These are phyloP conservation scores for Fusarium keratoplasticum DNA, from an alignment of 2,329 filamentous ascomycete genomes.

Conservation along the genomic window DNA sequence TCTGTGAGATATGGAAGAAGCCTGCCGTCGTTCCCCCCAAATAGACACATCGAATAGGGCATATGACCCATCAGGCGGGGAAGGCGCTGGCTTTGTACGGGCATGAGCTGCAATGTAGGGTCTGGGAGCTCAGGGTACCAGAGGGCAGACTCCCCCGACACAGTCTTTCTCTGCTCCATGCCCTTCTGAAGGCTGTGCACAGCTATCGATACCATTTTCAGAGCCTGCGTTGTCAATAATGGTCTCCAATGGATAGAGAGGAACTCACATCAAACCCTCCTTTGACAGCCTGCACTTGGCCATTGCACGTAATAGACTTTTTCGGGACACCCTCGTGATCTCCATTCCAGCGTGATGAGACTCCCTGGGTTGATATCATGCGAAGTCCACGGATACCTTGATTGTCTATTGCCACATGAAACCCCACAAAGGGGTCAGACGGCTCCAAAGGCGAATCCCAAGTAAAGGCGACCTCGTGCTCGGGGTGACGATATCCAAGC, in stretches of 20 bases:
- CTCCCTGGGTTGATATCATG: background rate
- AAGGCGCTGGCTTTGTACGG: background rate
- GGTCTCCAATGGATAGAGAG: background rate
- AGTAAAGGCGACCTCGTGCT: background rate
- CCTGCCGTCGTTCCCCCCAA: conserved; percentile 2
- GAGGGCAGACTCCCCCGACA: background rate
- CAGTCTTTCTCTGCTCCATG: background rate
- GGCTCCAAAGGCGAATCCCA: background rate
- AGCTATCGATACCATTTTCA: conserved; percentile 13
- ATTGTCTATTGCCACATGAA: conserved; percentile 7
- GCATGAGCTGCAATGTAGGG: background rate
- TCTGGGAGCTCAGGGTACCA: conserved; percentile 14
- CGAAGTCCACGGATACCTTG: conserved; percentile 7
- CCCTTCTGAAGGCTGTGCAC: background rate
- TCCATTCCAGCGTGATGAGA: conserved; percentile 1
- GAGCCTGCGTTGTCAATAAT: background rate
- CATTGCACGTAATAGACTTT: background rate
- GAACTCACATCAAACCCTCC: conserved; percentile 10
- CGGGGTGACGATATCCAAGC: conserved; percentile 1
- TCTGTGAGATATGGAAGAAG: conserved; percentile 5
- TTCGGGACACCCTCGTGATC: conserved; percentile 1
- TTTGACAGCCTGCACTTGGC: background rate
- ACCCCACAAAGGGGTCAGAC: background rate
- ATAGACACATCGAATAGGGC: conserved; percentile 6
- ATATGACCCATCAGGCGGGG: background rate